A percentile compares a stretch with the other conserved stretches of the same genome.
These are phyloP conservation scores for Zygotorulaspora mrakii DNA, from an alignment of 1,139 yeast genomes.

Conservation along the genomic window DNA sequence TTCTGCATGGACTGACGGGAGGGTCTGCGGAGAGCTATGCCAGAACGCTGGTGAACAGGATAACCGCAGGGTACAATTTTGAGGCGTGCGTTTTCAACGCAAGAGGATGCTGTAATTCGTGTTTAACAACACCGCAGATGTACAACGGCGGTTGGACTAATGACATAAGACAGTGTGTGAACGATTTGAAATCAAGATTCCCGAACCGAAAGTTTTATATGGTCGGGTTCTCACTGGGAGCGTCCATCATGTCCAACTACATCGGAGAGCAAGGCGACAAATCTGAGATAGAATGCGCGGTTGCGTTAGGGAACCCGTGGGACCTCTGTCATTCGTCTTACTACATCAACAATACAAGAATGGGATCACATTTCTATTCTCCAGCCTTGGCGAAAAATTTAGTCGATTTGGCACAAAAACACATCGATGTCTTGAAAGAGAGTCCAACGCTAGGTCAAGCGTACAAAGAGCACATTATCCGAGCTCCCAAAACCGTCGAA, in stretches of 20 bases:
- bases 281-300: constrained; percentile 46
- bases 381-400: constrained; percentile 53
- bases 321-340: constrained; percentile 49
- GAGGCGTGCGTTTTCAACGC: constrained; percentile 56
- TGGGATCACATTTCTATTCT: constrained; percentile 50
- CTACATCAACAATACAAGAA: constrained; percentile 41
- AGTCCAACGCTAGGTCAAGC: constrained; percentile 19
- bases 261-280: constrained; percentile 49
- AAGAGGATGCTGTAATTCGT: constrained; percentile 59
- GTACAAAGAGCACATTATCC: constrained; percentile 18
- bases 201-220: constrained; percentile 51
- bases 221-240: constrained; percentile 58
- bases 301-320: constrained; percentile 56
- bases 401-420: constrained; percentile 43
- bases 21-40: constrained; percentile 60
- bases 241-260: constrained; percentile 52
- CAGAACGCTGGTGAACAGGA: constrained; percentile 42
- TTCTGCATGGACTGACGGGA: constrained; percentile 60
- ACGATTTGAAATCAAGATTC: constrained; percentile 44
- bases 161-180: constrained; percentile 53
- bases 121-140: constrained; percentile 54
- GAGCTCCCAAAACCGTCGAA: constrained; percentile 34
- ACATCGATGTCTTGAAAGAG: constrained; percentile 41
- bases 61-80: constrained; percentile 41
- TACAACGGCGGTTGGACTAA: constrained; percentile 63